A percentile compares a stretch with the other conserved stretches of the same genome.
phyloP scores from a whole-genome alignment of 2,329 filamentous ascomycete genomes.

The Waltergamsia citrina region DNA sequence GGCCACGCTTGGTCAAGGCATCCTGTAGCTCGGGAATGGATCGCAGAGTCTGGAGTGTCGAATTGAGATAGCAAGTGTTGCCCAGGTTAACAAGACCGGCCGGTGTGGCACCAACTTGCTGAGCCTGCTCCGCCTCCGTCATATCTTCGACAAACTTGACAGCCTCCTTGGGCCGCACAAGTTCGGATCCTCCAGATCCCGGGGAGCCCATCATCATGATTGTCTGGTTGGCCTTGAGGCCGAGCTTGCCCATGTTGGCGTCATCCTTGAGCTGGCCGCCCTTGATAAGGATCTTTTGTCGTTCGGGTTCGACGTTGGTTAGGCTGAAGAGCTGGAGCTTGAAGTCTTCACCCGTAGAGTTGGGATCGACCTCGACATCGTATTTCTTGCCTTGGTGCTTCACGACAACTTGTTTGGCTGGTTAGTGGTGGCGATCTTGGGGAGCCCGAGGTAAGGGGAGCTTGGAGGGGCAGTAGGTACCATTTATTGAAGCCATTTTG shows the following conservation, averaged over 20 bases:
- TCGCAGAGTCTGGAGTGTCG: constrained; percentile 84
- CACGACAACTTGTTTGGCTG: constrained; percentile 61
- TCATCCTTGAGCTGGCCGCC: constrained; percentile 94
- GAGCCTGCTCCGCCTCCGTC: constrained; percentile 86
- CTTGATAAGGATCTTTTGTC: constrained; percentile 93
- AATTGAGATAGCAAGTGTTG: constrained; percentile 98
- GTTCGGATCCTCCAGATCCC: constrained; percentile 49
- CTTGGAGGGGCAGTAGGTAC: constrained; percentile 27
- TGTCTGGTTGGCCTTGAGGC: constrained; percentile 73
- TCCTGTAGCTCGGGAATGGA: constrained; percentile 86
- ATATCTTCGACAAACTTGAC: constrained; percentile 94
- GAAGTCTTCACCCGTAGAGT: constrained; percentile 80
- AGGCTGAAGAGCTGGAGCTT: constrained; percentile 94
- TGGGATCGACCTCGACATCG: constrained; percentile 82
- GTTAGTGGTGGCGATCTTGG: constrained; percentile 1
- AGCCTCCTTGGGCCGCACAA: constrained; percentile 67
- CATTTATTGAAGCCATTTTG: constrained; percentile 46
- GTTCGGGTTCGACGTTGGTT: constrained; percentile 90
- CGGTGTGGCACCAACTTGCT: constrained; percentile 73
- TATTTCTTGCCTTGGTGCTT: constrained; percentile 96
- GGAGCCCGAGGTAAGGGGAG: neutral
- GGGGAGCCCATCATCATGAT: constrained; percentile 98
- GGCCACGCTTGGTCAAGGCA: constrained; percentile 53
- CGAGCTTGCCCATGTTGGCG: constrained; percentile 72
- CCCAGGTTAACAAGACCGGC: constrained; percentile 86